Percentiles rank a stretch among this genome's conserved stretches.
These are phyloP conservation scores for Hebeloma cylindrosporum DNA, from an alignment of 768 basidiomycete genomes.

Conservation along the genomic window DNA sequence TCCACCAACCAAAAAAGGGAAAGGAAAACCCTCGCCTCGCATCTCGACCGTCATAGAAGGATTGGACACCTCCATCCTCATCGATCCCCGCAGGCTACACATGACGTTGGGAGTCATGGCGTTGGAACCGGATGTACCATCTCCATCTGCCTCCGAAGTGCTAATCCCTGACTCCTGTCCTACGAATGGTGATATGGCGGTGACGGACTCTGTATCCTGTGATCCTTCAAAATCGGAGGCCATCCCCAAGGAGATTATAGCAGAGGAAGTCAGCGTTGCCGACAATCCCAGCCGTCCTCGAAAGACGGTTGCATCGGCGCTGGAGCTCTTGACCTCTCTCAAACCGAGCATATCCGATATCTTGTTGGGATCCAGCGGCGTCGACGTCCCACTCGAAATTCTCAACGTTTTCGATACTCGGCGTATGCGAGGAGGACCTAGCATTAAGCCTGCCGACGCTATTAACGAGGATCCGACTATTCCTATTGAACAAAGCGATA, in stretches of 20 bases:
- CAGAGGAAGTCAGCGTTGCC: neutral
- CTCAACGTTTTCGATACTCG: constrained; percentile 38
- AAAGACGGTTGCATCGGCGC: constrained; percentile 40
- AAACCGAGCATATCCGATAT: constrained; percentile 42
- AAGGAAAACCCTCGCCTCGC: constrained; percentile 14
- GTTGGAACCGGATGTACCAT: constrained; percentile 33
- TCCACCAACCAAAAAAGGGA: neutral
- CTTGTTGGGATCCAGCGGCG: constrained; percentile 26
- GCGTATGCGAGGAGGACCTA: constrained; percentile 19
- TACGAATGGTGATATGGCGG: too few relatives aligned
- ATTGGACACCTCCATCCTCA: constrained; percentile 58
- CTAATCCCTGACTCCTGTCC: too few relatives aligned
- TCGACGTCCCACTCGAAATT: constrained; percentile 40
- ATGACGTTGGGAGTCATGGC: constrained; percentile 76
- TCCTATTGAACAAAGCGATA: neutral
- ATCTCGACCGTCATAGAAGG: constrained; percentile 44
- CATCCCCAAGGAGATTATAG: neutral
- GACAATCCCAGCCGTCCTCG: neutral
- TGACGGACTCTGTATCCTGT: too few relatives aligned
- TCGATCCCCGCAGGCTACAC: constrained; percentile 61
- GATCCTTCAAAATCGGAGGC: too few relatives aligned
- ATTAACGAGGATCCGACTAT: neutral
- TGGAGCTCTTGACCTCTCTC: constrained; percentile 43
- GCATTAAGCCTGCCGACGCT: neutral
- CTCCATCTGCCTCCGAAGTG: neutral